Evolutionary conservation across 257 asterid species (phyloP), one percentile per base, ranked within the genome.

Genomic region (Rubia yunnanensis): DNA sequence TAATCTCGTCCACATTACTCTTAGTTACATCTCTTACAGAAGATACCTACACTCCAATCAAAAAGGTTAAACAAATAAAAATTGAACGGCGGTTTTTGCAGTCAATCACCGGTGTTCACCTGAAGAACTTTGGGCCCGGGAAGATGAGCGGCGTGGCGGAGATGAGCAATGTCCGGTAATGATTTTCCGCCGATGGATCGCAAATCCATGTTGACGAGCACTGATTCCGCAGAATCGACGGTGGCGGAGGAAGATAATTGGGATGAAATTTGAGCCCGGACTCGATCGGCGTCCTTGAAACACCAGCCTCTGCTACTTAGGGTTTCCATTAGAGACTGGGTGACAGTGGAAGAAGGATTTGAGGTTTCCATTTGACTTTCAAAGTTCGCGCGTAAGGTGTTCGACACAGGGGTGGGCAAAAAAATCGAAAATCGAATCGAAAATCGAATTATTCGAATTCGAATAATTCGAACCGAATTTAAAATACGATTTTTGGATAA

Each of bases 291-390:
- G 62, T 84, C 81, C 34, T 76, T 73, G 74, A 89, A 78, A 68
- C 72, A 82, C 97, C 97, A 89, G 30, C 97, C 97, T 76, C 81
- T 81, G 69, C 74, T 61, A n/a, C 67, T 70, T 73, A 89, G 84
- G 66, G 82, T 53, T 76, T 59, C 78, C 55, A 79, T 44, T 18
- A 70, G 72, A 66, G 81, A 69, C n/a, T 74, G 80, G 30, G 72
- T 17, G 38, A 79, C 28, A 10, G 78, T 68, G 18, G 77, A 54
- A 38, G 46, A 5, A 8, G 44, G 44, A 59, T 59, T 31, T 10
- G 90, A 74, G 68, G 72, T 63, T 23, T 75, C 80, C 96, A 88
- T 88, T 50, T 10, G 49, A n/a, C n/a, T 7, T 13, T 53, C 5
- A 35, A 30, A 10, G 54, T 3, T 24, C 68, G 81, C 77, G 72